Evolutionary conservation across 352 stramenopile genomes (phyloP), one percentile per base, ranked within the genome.

Genomic region (Phytopythium chamaehyphon): DNA sequence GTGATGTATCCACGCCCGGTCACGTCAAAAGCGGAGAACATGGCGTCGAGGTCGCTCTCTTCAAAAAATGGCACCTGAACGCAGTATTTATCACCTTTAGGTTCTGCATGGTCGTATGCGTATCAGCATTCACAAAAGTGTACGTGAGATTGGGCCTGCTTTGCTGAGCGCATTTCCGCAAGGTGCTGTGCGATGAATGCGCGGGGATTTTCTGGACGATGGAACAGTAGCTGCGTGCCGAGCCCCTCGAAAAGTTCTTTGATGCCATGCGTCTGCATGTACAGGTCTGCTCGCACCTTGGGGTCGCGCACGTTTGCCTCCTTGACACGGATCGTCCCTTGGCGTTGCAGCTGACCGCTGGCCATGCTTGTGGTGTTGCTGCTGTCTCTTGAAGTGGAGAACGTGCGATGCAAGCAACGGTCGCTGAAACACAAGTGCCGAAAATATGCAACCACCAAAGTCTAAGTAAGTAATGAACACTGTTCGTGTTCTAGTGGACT

Each of bases 1-100:
- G 75, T 82, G 55, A 91, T 82, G 36, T 64, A 73, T 3, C 81
- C 81, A 44, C 71, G 74, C 0, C 79, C 78, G n/a, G 78, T 89
- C 24, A 86, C 63, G 40, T 91, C 81, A 23, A 91, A 91, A 8
- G 79, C 77, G 23, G 63, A 58, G 33, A 91, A 91, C 77, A 89
- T 89, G 1, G 78, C 77, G 18, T 84, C 67, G 10, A 91, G 47
- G 58, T 89, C 81, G 12, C 76, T 62, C 18, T 91, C 81, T 15
- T 83, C 73, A 40, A 91, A 89, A 62, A 89, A 89, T 11, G 71
- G 66, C 1, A 82, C 49, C 79, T 90, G 56, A 0, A 5, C 23
- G 12, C 39, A 45, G 6, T 14, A 48, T 28, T 2, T 38, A 4
- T 18, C 48, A 43, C 9, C 18, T 14, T 23, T 7, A 59, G 23